Conservation (phyloP, 2,329 filamentous ascomycete genomes). For the Pseudophaeomoniella oleicola region DNA sequence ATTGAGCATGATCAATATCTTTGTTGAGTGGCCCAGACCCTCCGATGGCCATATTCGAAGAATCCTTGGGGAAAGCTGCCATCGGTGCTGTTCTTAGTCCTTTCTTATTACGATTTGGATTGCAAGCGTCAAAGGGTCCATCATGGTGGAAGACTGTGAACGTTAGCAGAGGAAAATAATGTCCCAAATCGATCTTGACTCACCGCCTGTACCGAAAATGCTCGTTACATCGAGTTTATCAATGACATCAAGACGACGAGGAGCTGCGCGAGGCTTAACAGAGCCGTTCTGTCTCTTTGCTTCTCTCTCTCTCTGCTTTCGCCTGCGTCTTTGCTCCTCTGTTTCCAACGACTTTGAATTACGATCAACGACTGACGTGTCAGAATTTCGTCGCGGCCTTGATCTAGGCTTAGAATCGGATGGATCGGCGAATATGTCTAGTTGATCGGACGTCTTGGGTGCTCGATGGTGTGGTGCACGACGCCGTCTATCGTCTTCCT, state of each 20-base stretch:
- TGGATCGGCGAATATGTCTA: conserved; percentile 35
- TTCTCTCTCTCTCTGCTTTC: conserved; percentile 32
- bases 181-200: conserved; percentile 23
- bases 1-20: conserved; percentile 70
- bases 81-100: conserved; percentile 76
- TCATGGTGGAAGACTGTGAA: conserved; percentile 84
- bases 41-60: conserved; percentile 80
- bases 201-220: conserved; percentile 84
- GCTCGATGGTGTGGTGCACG: conserved; percentile 17
- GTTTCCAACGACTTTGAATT: conserved; percentile 31
- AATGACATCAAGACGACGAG: conserved; percentile 61
- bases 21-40: conserved; percentile 73
- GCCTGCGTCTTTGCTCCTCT: conserved; percentile 35
- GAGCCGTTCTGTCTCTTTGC: conserved; percentile 22
- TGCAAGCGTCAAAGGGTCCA: conserved; percentile 91
- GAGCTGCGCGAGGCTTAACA: conserved; percentile 23
- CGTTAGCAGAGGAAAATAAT: conserved; percentile 4
- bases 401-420: conserved; percentile 20
- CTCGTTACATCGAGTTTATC: conserved; percentile 94
- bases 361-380: conserved; percentile 45
- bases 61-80: conserved; percentile 89
- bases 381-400: conserved; percentile 44
- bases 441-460: conserved; percentile 18
- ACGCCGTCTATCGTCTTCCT: conserved; percentile 13
- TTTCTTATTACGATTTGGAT: conserved; percentile 82